These are phyloP conservation scores for Mortierella sp. DNA, from an alignment of 371 early-diverging fungal genomes.

Conservation along the genomic window DNA sequence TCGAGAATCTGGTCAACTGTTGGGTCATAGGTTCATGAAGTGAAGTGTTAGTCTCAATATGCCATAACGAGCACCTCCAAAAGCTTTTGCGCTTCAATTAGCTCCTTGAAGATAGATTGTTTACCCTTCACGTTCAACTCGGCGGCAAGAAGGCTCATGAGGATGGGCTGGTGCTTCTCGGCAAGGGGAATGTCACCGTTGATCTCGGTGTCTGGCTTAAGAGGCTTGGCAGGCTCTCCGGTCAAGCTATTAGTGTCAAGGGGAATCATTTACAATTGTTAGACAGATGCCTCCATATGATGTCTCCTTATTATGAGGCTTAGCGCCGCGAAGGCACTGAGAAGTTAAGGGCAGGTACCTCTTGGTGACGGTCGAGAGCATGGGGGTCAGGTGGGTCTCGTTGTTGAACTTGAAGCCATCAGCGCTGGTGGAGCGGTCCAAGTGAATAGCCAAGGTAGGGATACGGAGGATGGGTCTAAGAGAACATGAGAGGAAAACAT, in stretches of 20 bases:
- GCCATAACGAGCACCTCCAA: background rate
- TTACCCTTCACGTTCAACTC: slow-evolving; percentile 80
- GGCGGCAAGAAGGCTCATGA: slow-evolving; percentile 81
- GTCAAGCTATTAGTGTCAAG: slow-evolving; percentile 35
- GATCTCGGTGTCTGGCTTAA: slow-evolving; percentile 50
- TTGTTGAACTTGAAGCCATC: slow-evolving; percentile 95
- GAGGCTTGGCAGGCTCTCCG: slow-evolving; percentile 46
- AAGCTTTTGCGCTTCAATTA: background rate
- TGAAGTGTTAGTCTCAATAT: background rate
- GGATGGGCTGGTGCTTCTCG: slow-evolving; percentile 82
- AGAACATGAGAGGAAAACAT: background rate
- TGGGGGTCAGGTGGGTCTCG: slow-evolving; percentile 93
- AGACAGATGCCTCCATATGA: background rate
- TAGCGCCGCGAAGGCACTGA: background rate
- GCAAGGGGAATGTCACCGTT: slow-evolving; percentile 47
- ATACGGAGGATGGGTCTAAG: slow-evolving; percentile 88
- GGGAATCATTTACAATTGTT: background rate
- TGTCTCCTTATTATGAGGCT: background rate
- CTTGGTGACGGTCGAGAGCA: slow-evolving; percentile 86
- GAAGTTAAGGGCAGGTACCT: slow-evolving; percentile 59
- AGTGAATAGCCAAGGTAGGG: slow-evolving; percentile 97
- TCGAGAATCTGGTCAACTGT: slow-evolving; percentile 85
- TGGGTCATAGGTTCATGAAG: background rate
- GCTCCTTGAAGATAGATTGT: slow-evolving; percentile 8
- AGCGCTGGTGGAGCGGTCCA: slow-evolving; percentile 86